Percentiles rank a stretch among this genome's conserved stretches.
Evolutionary conservation across 495 filamentous ascomycete genomes (phyloP).

Genomic region (Cenococcum geophilum): DNA sequence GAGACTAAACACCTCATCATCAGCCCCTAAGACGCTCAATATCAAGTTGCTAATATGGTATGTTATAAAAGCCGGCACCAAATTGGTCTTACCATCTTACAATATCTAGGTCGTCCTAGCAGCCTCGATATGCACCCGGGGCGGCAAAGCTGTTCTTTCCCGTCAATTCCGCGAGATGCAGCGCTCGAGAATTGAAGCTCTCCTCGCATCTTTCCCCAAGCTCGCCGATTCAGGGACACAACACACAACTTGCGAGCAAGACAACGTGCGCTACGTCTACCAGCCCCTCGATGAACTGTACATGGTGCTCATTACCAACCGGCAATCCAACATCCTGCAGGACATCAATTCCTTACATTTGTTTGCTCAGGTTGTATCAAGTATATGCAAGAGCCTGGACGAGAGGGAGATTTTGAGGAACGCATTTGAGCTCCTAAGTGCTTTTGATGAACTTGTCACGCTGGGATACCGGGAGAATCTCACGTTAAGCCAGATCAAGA

Average conservation of each 20-base stretch:
- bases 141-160: slow-evolving; percentile 93
- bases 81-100: not conserved
- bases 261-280: slow-evolving; percentile 99
- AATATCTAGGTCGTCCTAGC: slow-evolving; percentile 80
- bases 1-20: no score
- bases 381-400: slow-evolving; percentile 91
- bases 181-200: slow-evolving; percentile 88
- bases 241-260: slow-evolving; percentile 96
- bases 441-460: slow-evolving; percentile 94
- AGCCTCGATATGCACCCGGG: slow-evolving; percentile 96
- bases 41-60: slow-evolving; percentile 9
- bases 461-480: slow-evolving; percentile 93
- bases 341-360: slow-evolving; percentile 97
- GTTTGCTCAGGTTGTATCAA: slow-evolving; percentile 93
- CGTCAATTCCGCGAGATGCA: slow-evolving; percentile 96
- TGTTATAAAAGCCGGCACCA: not conserved
- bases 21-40: not conserved
- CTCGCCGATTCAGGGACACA: slow-evolving; percentile 90
- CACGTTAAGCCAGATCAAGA: slow-evolving; percentile 91
- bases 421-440: slow-evolving; percentile 90
- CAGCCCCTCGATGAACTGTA: slow-evolving; percentile 98
- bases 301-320: slow-evolving; percentile 99
- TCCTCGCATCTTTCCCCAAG: slow-evolving; percentile 94
- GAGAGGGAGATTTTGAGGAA: slow-evolving; percentile 90
- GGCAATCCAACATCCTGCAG: slow-evolving; percentile 97